These are phyloP conservation scores for Candida suzukii DNA, from an alignment of 805 yeast genomes.

Conservation along the genomic window DNA sequence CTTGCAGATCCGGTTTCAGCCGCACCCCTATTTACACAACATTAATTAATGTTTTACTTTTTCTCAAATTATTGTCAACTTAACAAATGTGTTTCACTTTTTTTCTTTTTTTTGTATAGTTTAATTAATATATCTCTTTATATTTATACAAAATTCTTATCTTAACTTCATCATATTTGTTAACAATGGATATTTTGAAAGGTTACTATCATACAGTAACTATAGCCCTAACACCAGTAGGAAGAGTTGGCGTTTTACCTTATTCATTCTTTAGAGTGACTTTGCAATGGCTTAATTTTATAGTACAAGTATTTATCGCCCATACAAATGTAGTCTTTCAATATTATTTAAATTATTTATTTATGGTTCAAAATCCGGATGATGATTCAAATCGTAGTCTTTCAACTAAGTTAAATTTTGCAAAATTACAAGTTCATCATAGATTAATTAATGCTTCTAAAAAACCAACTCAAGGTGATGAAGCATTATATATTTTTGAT, in stretches of 20 bases:
- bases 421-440: background rate
- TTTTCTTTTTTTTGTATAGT: no score
- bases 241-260: constrained; percentile 17
- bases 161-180: no score
- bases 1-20: no score
- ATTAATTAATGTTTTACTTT: no score
- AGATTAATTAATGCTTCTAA: background rate
- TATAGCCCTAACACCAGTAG: constrained; percentile 6
- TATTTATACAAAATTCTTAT: background rate
- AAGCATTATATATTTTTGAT: constrained; percentile 14
- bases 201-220: background rate
- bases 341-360: constrained; percentile 15
- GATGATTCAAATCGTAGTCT: constrained; percentile 16
- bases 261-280: constrained; percentile 13
- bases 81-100: no score
- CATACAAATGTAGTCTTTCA: constrained; percentile 11
- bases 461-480: constrained; percentile 4
- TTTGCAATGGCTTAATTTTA: constrained; percentile 14
- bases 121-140: no score
- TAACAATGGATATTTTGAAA: constrained; percentile 2
- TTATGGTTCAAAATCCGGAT: constrained; percentile 16
- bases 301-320: constrained; percentile 10
- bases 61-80: no score
- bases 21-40: no score
- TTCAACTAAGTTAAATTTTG: background rate